Base-by-base conservation (phyloP, 129 eudicot species). In the Apium graveolens region DNA sequence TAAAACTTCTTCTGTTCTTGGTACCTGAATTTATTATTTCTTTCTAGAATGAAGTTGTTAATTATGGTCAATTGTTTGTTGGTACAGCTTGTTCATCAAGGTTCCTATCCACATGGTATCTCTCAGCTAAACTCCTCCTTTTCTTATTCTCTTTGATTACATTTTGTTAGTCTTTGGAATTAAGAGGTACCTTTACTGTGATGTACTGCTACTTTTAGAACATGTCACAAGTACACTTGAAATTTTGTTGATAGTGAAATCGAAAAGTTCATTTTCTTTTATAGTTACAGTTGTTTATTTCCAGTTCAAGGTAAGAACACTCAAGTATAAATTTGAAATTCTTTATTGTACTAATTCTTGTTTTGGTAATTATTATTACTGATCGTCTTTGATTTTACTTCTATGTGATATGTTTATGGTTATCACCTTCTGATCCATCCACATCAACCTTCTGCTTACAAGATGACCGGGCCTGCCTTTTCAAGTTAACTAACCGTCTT, bases 311-410 rank as follows among this genome's bases (percentile, higher is more conserved):
- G n/a, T n/a, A n/a, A 42, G n/a, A n/a, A n/a, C n/a, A n/a, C n/a
- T n/a, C n/a, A n/a, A n/a, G n/a, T n/a, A n/a, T n/a, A n/a, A n/a
- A 86, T 81, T 70, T 92, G 78, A 92, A 89, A 81, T 89, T 88
- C 85, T 81, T 81, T 73, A 88, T 92, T 3, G 86, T 92, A 83
- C 80, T 92, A 78, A 44, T 86, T 65, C 96, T 92, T 81, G 96
- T 96, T 76, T 92, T 96, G 86, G 98, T 93, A 42, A 84, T 91
- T 86, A 76, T 45, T 55, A n/a, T 39, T 78, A 21, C 29, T 35
- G 29, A 13, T 17, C 11, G 11, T 29, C 41, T 29, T 32, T 27
- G 14, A n/a, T 60, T 7, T 60, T n/a, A 60, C 32, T 60, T 60
- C 18, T 6, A 21, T 21, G 27, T 53, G 27, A 53, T 27, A 21